A percentile compares a stretch with the other conserved stretches of the same genome.
Evolutionary conservation across 1,284 basidiomycete species (phyloP).

Genomic region (Microbotryum violaceum): DNA sequence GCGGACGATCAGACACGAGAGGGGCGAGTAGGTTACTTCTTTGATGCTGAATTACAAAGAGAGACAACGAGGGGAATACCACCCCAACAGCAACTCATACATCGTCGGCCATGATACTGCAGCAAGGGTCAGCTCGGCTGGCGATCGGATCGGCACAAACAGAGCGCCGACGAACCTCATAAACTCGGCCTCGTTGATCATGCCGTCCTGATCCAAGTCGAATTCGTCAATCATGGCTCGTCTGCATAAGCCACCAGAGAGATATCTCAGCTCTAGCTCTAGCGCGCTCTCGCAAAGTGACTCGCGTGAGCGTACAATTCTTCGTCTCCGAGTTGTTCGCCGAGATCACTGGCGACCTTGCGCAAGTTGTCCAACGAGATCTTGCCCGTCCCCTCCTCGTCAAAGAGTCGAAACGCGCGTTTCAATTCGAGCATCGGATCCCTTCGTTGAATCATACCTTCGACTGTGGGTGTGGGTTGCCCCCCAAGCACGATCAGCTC

Average conservation of each 20-base stretch:
- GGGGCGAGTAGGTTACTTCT: too few species aligned
- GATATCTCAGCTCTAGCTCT: too few species aligned
- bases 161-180: constrained; percentile 41
- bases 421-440: constrained; percentile 96
- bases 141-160: too few species aligned
- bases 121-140: too few species aligned
- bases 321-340: constrained; percentile 90
- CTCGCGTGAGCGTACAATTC: constrained; percentile 65
- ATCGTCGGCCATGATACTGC: too few species aligned
- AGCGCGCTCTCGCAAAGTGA: background rate
- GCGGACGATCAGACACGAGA: too few species aligned
- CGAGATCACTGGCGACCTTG: constrained; percentile 93
- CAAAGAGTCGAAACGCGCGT: constrained; percentile 90
- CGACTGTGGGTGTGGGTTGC: constrained; percentile 70
- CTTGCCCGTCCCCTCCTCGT: constrained; percentile 91
- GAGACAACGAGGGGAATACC: too few species aligned
- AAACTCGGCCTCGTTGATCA: constrained; percentile 91
- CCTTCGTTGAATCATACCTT: constrained; percentile 79
- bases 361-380: constrained; percentile 85
- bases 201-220: constrained; percentile 95
- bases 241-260: constrained; percentile 45
- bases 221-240: constrained; percentile 99
- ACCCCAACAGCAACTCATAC: too few species aligned
- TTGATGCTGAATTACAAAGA: too few species aligned
- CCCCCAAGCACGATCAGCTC: too few species aligned